Evolutionary conservation across 495 filamentous ascomycete species (phyloP), one percentile per base, ranked within the genome.

Genomic region (Penicillium psychrofluorescens): DNA sequence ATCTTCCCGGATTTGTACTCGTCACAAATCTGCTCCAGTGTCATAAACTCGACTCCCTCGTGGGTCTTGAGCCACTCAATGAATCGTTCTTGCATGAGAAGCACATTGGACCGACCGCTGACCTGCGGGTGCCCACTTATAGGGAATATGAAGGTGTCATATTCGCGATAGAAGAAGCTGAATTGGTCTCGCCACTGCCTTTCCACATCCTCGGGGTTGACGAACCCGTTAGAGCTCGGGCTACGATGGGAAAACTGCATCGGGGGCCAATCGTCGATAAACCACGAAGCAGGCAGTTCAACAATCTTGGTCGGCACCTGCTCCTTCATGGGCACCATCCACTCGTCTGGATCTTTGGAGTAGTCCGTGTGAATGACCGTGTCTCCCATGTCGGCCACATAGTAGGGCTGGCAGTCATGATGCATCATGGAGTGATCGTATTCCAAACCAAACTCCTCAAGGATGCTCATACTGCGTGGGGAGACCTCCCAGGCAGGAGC

Each of bases 81-180:
- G 13, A 67, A 63, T 53, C 72, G 58, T 50, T 81, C 77, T 40
- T 78, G 74, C 73, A 83, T 76, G 1, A 77, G 43, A 12, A 81
- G 48, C 1, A 74, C 75, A 44, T 83, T 78, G 12, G 79, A 75
- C 48, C 72, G 64, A 3, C 79, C 78, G n/a, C 58, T 65, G 1
- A 78, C 75, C 48, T 83, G 75, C 7, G 79, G 79, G 59, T 83
- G 78, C 33, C 80, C 72, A 1, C 76, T 74, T 39, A 81, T 73
- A 2, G 78, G 78, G 56, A 81, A 81, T 9, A 81, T 63, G 46
- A 82, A 84, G 38, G 75, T 71, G 43, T 80, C 76, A 44, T 78
- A 73, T 56, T 82, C 78, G 29, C 74, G 65, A 46, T 80, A 82
- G 44, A 75, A 75, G 58, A 75, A 82, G 40, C 79, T 66, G 50